Evolutionary conservation across 257 asterid genomes (phyloP), one percentile per base, ranked within the genome.

Genomic region (Scutellaria baicalensis): DNA sequence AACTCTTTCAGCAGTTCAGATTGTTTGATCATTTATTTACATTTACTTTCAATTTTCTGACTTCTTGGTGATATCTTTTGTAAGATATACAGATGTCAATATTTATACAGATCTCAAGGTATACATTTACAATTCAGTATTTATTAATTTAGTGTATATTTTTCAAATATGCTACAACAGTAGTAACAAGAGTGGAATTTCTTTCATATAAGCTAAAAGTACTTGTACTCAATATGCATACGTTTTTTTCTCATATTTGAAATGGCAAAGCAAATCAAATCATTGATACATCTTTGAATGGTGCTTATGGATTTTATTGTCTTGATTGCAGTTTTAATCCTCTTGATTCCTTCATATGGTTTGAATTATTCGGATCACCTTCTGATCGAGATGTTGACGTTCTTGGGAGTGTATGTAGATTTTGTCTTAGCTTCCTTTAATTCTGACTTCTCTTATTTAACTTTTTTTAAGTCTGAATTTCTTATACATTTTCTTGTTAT

Each of bases 321-420:
- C 70, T 64, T 70, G 77, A 55, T 81, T 75, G 62, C 94, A 90
- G 96, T 76, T 93, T 93, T 68, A 93, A 93, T 80, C 98, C 97
- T 68, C 89, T 90, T 63, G 98, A 87, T 77, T 93, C 98, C 47
- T 64, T 78, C 84, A 88, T 93, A 85, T 93, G 98, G 96, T 90
- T 93, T 75, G 96, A 93, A 82, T 71, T 93, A 74, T 90, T 72
- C 47, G 98, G 97, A 79, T 78, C 95, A 35, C 97, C 97, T 63
- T 87, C 96, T 60, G 97, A 93, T 84, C 87, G 94, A 60, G 98
- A 93, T 80, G 95, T 90, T 74, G 92, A 90, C 79, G 87, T 93
- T 81, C 84, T 93, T 42, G 95, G 98, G 39, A 87, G 96, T 81
- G 98, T 93, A 87, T 52, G 97, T 82, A 61, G 44, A 73, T 68